These are phyloP conservation scores for Paraconiothyrium sp. DNA, from an alignment of 2,329 filamentous ascomycete species.

Conservation along the genomic window DNA sequence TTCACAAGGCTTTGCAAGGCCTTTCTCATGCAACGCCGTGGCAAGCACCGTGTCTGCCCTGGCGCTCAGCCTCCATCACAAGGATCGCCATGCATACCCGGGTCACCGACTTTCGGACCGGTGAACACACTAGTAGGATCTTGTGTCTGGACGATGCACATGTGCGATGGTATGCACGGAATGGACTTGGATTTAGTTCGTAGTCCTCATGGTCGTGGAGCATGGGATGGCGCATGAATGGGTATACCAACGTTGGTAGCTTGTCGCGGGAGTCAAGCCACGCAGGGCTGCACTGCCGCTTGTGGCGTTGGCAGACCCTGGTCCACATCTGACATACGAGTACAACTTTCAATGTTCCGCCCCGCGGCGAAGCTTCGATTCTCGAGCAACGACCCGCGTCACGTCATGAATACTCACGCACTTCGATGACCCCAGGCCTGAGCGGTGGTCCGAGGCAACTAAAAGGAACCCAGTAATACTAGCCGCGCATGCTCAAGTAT, in stretches of 20 bases:
- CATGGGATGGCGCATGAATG: not conserved
- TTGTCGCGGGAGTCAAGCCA: not conserved
- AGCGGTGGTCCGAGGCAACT: not conserved
- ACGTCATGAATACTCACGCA: not conserved
- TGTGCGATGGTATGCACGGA: not conserved
- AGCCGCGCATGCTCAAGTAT: not conserved
- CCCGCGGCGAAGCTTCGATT: not conserved
- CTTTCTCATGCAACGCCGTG: slow-evolving; percentile 19
- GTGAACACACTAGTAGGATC: not conserved
- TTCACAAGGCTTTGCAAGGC: slow-evolving; percentile 30
- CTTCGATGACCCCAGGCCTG: not conserved
- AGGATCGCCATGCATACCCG: slow-evolving; percentile 31
- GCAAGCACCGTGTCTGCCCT: slow-evolving; percentile 27
- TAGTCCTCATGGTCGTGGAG: not conserved
- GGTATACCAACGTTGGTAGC: too few relatives aligned
- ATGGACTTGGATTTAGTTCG: not conserved
- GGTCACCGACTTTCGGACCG: slow-evolving; percentile 17
- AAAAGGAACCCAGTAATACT: not conserved
- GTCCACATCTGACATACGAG: not conserved
- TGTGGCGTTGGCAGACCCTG: slow-evolving; percentile 8
- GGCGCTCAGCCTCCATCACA: slow-evolving; percentile 40
- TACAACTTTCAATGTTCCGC: not conserved
- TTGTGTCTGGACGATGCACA: not conserved
- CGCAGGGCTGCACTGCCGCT: not conserved
- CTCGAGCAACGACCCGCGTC: not conserved